A percentile compares a stretch with the other conserved stretches of the same genome.
These are phyloP conservation scores for Teratosphaeria gauchensis DNA, from an alignment of 2,329 filamentous ascomycete species.

Conservation along the genomic window DNA sequence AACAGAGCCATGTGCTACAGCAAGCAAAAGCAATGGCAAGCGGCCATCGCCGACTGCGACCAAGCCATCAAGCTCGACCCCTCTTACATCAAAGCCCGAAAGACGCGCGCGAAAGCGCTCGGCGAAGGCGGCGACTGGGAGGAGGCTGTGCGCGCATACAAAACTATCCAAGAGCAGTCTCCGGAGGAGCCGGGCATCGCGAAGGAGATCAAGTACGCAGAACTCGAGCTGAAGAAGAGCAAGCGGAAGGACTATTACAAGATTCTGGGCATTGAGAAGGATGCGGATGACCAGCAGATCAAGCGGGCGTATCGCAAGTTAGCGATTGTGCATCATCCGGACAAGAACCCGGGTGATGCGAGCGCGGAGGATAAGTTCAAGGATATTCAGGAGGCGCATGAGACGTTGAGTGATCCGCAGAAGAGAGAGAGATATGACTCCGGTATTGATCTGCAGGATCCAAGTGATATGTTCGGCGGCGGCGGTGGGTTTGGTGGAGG, in stretches of 20 bases:
- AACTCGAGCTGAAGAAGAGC: slow-evolving; percentile 95
- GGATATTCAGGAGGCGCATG: slow-evolving; percentile 94
- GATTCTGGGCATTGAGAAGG: slow-evolving; percentile 81
- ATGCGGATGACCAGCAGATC: slow-evolving; percentile 72
- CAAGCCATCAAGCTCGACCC: slow-evolving; percentile 74
- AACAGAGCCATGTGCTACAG: slow-evolving; percentile 82
- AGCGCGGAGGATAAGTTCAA: slow-evolving; percentile 88
- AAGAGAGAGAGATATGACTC: slow-evolving; percentile 88
- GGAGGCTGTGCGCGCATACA: slow-evolving; percentile 79
- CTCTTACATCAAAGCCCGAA: slow-evolving; percentile 78
- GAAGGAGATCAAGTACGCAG: slow-evolving; percentile 80
- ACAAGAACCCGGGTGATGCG: slow-evolving; percentile 88
- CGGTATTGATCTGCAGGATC: slow-evolving; percentile 83
- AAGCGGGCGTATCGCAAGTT: slow-evolving; percentile 96
- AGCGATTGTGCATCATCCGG: slow-evolving; percentile 87
- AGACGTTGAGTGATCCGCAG: slow-evolving; percentile 88
- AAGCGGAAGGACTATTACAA: slow-evolving; percentile 98
- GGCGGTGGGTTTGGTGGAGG: slow-evolving; percentile 38
- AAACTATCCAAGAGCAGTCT: slow-evolving; percentile 72
- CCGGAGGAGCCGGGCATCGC: slow-evolving; percentile 70
- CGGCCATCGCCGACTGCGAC: slow-evolving; percentile 78
- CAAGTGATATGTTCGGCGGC: slow-evolving; percentile 72
- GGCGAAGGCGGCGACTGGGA: slow-evolving; percentile 86
- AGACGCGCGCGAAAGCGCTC: slow-evolving; percentile 84
- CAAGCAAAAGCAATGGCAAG: slow-evolving; percentile 73